Base-by-base conservation (phyloP, 345 rosid species). In the Rhizophora mangle region DNA sequence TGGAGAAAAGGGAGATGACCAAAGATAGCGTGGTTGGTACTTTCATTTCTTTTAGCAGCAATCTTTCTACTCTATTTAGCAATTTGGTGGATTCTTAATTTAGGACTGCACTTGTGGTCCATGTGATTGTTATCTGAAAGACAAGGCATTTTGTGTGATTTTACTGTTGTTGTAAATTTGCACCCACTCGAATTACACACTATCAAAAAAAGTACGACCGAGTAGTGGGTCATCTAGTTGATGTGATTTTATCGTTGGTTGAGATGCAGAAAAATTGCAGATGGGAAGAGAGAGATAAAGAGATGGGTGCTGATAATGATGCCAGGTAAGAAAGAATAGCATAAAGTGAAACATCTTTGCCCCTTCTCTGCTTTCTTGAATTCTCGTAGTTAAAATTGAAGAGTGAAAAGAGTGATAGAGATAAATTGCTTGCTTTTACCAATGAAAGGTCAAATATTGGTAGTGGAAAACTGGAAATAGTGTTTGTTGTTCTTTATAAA, bases 241-340 rank as follows among this genome's bases (percentile, higher is more conserved):
- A 24, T 72, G 37, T 66, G 43, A 52, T 39, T 62, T 52, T 67
- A 72, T 37, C 69, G 70, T 65, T 79, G 85, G 75, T 62, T 68
- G 53, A n/a, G 70, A 31, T 75, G 64, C 34, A 55, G 61, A 60
- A 63, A 54, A 68, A 57, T 69, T 55, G 16, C 73, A 36, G 62
- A 68, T 71, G 43, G 75, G 43, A 59, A 16, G 24, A 24, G 24
- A 24, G 24, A 24, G 67, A 61, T 24, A 21, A 52, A 22, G 67
- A 51, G 73, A 36, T 29, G 69, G 54, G 37, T 34, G 67, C 19
- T 31, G 75, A 36, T 72, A 70, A 88, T 76, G 80, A 84, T 82
- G 70, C 82, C 90, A 65, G 87, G 90, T 87, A 82, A 84, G 89
- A 86, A 68, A 43, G 16, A 3, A 74, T 5, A 43, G 26, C 54